Evolutionary conservation across 176 grass and related monocot species (phyloP).

Genomic region (Eremochloa ophiuroides): DNA sequence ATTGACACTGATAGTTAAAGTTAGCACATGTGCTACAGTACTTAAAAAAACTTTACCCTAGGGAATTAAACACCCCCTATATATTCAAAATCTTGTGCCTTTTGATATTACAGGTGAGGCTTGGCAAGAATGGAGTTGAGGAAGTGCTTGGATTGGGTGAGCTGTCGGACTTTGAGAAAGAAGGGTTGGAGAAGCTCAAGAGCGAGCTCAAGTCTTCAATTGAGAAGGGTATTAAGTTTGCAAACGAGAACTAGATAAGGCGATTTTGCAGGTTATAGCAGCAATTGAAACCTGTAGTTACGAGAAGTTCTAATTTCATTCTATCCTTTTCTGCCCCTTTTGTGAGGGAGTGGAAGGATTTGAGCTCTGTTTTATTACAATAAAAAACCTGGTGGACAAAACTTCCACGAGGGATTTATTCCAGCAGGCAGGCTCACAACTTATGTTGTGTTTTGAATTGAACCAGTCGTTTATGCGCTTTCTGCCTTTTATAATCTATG

Average conservation of each 20-base stretch:
- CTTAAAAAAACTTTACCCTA: too few relatives aligned
- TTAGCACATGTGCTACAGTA: too few relatives aligned
- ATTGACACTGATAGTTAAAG: too few relatives aligned
- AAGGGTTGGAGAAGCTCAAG: conserved; percentile 71
- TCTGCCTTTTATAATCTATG: background rate
- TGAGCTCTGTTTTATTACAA: conserved; percentile 2
- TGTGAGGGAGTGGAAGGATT: conserved; percentile 9
- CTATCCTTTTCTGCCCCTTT: conserved; percentile 18
- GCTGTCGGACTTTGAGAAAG: conserved; percentile 45
- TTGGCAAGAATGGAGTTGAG: conserved; percentile 79
- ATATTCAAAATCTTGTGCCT: background rate
- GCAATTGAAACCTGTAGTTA: conserved; percentile 35
- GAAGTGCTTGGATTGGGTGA: conserved; percentile 42
- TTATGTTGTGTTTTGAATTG: conserved; percentile 10
- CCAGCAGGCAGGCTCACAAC: background rate
- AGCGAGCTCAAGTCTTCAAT: conserved; percentile 78
- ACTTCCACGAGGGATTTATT: conserved; percentile 8
- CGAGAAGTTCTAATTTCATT: conserved; percentile 20
- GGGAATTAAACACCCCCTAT: too few relatives aligned
- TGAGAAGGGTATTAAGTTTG: conserved; percentile 82
- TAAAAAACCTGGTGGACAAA: conserved; percentile 15
- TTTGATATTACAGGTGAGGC: conserved; percentile 52
- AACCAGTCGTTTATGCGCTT: background rate
- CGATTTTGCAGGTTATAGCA: conserved; percentile 33
- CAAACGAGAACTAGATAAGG: conserved; percentile 19